phyloP scores from a whole-genome alignment of 2,329 filamentous ascomycete genomes.

The Hypoxylon sp. region DNA sequence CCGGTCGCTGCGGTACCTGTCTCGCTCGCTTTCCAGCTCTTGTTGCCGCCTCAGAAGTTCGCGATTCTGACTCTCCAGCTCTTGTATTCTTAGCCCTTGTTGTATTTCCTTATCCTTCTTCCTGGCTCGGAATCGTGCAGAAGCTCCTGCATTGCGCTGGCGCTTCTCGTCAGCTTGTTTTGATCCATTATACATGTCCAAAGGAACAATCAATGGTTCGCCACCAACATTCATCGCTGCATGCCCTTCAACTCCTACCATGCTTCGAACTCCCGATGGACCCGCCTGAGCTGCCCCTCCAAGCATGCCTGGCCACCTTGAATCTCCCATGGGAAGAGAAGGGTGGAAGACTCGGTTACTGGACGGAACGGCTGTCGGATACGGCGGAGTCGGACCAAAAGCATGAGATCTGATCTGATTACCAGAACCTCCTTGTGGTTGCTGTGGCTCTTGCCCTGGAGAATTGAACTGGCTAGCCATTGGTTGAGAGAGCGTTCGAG shows the following conservation, averaged over 20 bases:
- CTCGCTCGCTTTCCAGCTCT: slow-evolving; percentile 71
- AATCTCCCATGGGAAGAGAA: slow-evolving; percentile 39
- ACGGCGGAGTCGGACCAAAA: slow-evolving; percentile 41
- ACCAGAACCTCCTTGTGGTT: slow-evolving; percentile 30
- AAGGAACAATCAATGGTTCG: slow-evolving; percentile 70
- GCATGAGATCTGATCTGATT: slow-evolving; percentile 40
- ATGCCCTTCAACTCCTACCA: slow-evolving; percentile 50
- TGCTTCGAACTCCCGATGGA: slow-evolving; percentile 36
- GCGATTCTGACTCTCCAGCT: slow-evolving; percentile 75
- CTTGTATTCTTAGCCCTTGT: slow-evolving; percentile 75
- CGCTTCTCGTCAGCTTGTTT: slow-evolving; percentile 87
- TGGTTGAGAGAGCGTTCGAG: slow-evolving; percentile 50
- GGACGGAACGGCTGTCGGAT: slow-evolving; percentile 37
- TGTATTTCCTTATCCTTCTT: slow-evolving; percentile 87
- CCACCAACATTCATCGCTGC: slow-evolving; percentile 49
- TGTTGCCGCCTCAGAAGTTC: slow-evolving; percentile 70
- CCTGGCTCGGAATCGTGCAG: slow-evolving; percentile 82
- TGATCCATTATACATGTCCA: slow-evolving; percentile 86
- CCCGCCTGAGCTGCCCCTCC: slow-evolving; percentile 37
- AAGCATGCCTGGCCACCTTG: slow-evolving; percentile 45
- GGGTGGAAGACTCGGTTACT: slow-evolving; percentile 42
- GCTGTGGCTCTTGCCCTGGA: slow-evolving; percentile 42
- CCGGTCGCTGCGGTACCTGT: slow-evolving; percentile 80
- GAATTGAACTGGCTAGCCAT: slow-evolving; percentile 41
- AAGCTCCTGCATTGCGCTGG: slow-evolving; percentile 86